Evolutionary conservation across 495 filamentous ascomycete species (phyloP).

Genomic region (Neurospora terricola): DNA sequence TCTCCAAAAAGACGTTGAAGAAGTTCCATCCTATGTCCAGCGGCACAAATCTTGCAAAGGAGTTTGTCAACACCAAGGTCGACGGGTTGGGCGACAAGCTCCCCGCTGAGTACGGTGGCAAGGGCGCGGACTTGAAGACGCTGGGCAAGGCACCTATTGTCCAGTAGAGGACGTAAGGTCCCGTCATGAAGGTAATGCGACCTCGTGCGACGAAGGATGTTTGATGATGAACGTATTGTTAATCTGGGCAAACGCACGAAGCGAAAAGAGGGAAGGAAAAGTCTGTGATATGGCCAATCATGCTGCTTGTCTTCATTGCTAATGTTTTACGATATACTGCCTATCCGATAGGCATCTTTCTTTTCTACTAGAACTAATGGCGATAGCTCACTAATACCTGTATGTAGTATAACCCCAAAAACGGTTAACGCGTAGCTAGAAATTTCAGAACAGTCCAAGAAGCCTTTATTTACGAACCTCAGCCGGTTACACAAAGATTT

Average conservation of each 20-base stretch:
- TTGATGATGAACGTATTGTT: not conserved
- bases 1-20: conserved; percentile 68
- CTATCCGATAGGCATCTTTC: not conserved
- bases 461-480: not conserved
- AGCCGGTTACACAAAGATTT: not conserved
- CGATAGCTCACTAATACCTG: not conserved
- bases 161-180: conserved; percentile 6
- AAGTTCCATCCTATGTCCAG: conserved; percentile 79
- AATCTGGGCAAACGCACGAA: not conserved
- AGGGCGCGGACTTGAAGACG: conserved; percentile 38
- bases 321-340: not conserved
- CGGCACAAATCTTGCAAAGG: conserved; percentile 55
- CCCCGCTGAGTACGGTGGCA: conserved; percentile 65
- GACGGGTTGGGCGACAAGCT: conserved; percentile 46
- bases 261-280: not conserved
- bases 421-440: not conserved
- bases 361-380: not conserved
- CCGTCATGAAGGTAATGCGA: not conserved
- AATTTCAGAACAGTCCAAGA: not conserved
- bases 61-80: conserved; percentile 43
- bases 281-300: not conserved
- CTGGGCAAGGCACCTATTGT: conserved; percentile 25
- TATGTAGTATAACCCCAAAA: not conserved
- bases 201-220: not conserved
- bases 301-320: not conserved